A percentile compares a stretch with the other conserved stretches of the same genome.
These are phyloP conservation scores for Pseudisothecium myosuroides DNA, from an alignment of 225 moss, liverwort and hornwort genomes.

Conservation along the genomic window DNA sequence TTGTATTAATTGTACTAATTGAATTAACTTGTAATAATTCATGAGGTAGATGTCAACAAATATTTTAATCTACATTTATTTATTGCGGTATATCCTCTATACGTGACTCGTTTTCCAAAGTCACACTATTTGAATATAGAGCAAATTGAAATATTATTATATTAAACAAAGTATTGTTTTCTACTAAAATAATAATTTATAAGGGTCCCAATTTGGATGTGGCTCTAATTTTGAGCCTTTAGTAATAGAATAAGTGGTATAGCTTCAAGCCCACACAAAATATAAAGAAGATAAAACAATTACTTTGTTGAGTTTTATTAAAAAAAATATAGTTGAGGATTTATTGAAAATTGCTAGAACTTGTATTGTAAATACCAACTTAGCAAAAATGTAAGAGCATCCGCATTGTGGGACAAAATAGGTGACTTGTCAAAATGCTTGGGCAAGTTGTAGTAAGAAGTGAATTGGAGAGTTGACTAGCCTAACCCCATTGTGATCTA, in stretches of 20 bases:
- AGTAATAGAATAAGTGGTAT: not conserved
- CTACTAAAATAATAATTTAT: not conserved
- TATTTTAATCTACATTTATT: not conserved
- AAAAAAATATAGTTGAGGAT: not conserved
- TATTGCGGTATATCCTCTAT: accelerated
- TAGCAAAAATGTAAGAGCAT: not conserved
- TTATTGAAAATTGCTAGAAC: not conserved
- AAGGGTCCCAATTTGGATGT: not conserved
- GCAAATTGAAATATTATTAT: not conserved
- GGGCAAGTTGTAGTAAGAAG: accelerated
- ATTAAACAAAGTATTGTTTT: not conserved
- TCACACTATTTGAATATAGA: not conserved
- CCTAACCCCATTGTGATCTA: accelerated
- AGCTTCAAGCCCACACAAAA: accelerated
- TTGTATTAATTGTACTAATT: not conserved
- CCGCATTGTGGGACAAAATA: accelerated
- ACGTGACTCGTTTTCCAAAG: not conserved
- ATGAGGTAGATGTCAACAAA: not conserved
- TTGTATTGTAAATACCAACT: not conserved
- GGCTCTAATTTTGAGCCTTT: not conserved
- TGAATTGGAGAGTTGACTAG: not conserved
- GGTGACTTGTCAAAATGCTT: not conserved
- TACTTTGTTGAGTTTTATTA: not conserved
- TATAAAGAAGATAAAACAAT: not conserved
- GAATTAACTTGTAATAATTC: not conserved